phyloP scores from a whole-genome alignment of 441 rosid genomes.

The Pelargonium citronellum region DNA sequence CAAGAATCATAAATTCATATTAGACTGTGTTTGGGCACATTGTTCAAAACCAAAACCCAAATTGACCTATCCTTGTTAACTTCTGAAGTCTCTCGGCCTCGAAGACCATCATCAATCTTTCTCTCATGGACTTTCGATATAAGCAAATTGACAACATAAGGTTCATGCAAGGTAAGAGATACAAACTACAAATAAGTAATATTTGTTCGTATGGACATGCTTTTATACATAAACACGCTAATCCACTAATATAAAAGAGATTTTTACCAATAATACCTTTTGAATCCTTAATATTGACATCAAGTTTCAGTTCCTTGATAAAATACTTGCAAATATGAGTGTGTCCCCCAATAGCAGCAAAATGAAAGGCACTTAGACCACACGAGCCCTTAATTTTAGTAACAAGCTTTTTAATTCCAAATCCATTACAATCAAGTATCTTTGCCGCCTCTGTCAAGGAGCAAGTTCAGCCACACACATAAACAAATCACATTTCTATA shows the following conservation, averaged over 20 bases:
- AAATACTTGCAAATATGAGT: slow-evolving; percentile 16
- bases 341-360: slow-evolving; percentile 14
- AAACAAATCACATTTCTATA: not conserved
- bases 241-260: not conserved
- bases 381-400: not conserved
- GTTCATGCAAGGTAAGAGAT: too few species aligned
- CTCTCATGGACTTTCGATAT: too few species aligned
- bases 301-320: not conserved
- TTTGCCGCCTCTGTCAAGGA: not conserved
- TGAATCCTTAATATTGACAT: slow-evolving; percentile 4
- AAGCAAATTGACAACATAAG: too few species aligned
- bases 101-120: too few species aligned
- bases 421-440: not conserved
- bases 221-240: too few species aligned
- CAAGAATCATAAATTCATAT: not conserved
- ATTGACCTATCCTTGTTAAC: too few species aligned
- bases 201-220: too few species aligned
- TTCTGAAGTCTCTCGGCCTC: too few species aligned
- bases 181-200: too few species aligned
- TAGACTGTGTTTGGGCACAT: not conserved
- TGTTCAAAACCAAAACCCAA: too few species aligned
- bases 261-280: not conserved
- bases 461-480: too few species aligned
- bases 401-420: not conserved
- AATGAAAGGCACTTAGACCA: slow-evolving; percentile 17